Evolutionary conservation across 2,329 filamentous ascomycete species (phyloP), one percentile per base, ranked within the genome.

Genomic region (Cryphonectria radicalis): DNA sequence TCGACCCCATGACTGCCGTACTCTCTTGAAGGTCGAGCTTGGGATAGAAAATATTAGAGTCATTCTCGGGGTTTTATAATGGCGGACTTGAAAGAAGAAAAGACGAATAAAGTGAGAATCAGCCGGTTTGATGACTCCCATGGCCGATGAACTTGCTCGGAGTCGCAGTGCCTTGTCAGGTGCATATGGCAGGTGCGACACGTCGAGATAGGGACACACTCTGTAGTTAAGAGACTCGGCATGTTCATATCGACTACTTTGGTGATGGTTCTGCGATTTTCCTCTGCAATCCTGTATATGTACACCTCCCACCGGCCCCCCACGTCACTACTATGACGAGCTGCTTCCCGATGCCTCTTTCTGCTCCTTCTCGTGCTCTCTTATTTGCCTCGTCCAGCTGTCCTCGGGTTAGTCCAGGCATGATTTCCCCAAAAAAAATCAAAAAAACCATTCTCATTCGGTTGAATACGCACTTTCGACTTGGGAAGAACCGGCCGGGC

Each of bases 401-500:
- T 42, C 22, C 22, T 42, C 32, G 19, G 53, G 59, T 73, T 40
- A 73, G 71, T 28, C 22, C 42, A 32, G 32, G 0, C 28, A n/a
- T 35, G 10, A 25, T 5, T 2, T 37, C 13, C 6, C 4, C n/a
- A n/a, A n/a, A n/a, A n/a, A n/a, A n/a, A n/a, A n/a, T n/a, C n/a
- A n/a, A 8, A 22, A 14, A 1, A 3, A 37, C 1, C 3, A 65
- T 19, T 8, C 5, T 3, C 7, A 10, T 13, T 22, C 13, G 0
- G 4, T 8, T 25, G 28, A 37, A n/a, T 60, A 81, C 92, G 79
- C 86, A 95, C 93, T 93, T 91, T 89, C 93, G 89, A 84, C 93
- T 96, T 50, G 93, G 93, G 84, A 90, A 96, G 87, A 96, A 96
- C 77, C 92, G 86, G 76, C 88, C 90, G 69, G 88, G 88, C 82